Evolutionary conservation across 345 rosid species (phyloP).

Genomic region (Mangifera indica): DNA sequence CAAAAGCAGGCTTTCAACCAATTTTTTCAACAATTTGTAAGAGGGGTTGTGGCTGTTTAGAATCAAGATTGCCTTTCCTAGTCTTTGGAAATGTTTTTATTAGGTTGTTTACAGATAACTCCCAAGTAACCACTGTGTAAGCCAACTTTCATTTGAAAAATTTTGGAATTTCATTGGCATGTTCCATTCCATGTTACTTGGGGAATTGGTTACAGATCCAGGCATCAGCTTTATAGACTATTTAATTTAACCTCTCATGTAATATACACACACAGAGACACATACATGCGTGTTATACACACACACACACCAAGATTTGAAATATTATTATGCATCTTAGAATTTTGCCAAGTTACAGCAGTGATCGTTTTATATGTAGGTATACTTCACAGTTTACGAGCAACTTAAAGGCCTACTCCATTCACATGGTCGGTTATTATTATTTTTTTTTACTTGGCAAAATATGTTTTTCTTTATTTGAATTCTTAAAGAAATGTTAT

Average conservation of each 20-base stretch:
- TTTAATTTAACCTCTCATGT: background rate
- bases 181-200: background rate
- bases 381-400: slow-evolving; percentile 82
- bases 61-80: slow-evolving; percentile 1
- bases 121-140: background rate
- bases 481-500: slow-evolving; percentile 4
- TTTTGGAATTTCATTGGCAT: background rate
- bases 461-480: slow-evolving; percentile 4
- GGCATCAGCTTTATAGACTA: background rate
- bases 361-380: slow-evolving; percentile 49
- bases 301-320: background rate
- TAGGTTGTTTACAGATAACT: background rate
- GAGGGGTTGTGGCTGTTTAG: background rate
- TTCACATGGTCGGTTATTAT: slow-evolving; percentile 65
- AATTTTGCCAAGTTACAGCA: slow-evolving; percentile 23
- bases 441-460: slow-evolving; percentile 13
- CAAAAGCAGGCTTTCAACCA: background rate
- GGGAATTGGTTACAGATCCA: no score
- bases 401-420: slow-evolving; percentile 63
- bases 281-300: no score
- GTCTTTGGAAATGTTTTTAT: background rate
- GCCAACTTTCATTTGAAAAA: background rate
- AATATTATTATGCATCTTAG: slow-evolving; percentile 16
- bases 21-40: background rate
- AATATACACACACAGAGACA: no score